These are phyloP conservation scores for Zizania palustris DNA, from an alignment of 202 grass and related monocot genomes.

Conservation along the genomic window DNA sequence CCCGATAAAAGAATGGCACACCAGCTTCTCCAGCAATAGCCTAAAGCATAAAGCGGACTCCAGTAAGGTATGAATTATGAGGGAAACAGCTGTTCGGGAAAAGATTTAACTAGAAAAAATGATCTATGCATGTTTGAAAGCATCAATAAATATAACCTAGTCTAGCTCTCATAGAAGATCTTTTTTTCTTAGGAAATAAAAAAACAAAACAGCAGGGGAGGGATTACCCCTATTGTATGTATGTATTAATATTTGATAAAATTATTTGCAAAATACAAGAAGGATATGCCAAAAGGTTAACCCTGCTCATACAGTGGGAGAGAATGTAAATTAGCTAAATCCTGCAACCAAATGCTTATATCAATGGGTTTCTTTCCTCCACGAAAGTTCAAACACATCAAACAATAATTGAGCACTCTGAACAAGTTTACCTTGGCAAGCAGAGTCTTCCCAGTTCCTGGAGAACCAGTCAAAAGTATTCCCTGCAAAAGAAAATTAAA, in stretches of 20 bases:
- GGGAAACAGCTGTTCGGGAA: conserved; percentile 34
- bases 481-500: conserved; percentile 61
- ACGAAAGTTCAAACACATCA: conserved; percentile 17
- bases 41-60: conserved; percentile 47
- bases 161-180: not conserved
- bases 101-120: conserved; percentile 14
- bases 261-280: not conserved
- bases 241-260: conserved; percentile 5
- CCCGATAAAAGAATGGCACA: conserved; percentile 98
- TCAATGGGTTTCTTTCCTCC: not conserved
- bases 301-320: not conserved
- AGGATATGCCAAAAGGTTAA: not conserved
- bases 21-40: conserved; percentile 99
- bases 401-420: conserved; percentile 10
- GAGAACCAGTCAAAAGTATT: conserved; percentile 98
- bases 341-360: not conserved
- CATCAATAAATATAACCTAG: conserved; percentile 1
- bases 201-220: conserved; percentile 27
- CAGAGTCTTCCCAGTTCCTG: conserved; percentile 96
- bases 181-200: not conserved
- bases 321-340: not conserved
- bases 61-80: conserved; percentile 43
- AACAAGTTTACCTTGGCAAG: conserved; percentile 85
- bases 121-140: not conserved
- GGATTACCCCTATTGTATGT: not conserved